phyloP scores from a whole-genome alignment of 1,139 yeast genomes.

The Scheffersomyces titani region DNA sequence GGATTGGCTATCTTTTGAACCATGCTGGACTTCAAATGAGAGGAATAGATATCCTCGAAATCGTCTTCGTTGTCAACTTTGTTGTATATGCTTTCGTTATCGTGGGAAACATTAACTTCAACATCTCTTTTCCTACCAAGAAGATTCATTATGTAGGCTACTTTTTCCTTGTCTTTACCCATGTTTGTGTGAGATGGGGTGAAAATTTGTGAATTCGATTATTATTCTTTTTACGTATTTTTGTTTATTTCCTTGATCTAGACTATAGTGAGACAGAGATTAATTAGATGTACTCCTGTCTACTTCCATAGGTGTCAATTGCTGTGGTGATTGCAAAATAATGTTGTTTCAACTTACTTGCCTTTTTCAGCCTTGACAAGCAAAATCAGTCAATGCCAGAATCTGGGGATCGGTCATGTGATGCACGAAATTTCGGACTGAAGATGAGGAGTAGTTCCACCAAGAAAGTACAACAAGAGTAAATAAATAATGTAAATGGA shows the following conservation, averaged over 20 bases:
- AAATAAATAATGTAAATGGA: no score
- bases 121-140: background rate
- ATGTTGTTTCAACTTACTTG: background rate
- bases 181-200: background rate
- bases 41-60: slow-evolving; percentile 3
- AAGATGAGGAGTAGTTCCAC: no score
- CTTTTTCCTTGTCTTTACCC: background rate
- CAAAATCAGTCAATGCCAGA: background rate
- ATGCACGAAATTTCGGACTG: background rate
- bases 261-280: slow-evolving; percentile 1
- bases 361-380: background rate
- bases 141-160: background rate
- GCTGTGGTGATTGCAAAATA: background rate
- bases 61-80: background rate
- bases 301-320: background rate
- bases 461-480: no score
- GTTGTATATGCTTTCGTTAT: background rate
- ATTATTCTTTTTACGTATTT: background rate
- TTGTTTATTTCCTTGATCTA: background rate
- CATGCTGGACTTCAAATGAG: slow-evolving; percentile 5
- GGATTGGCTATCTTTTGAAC: slow-evolving; percentile 3
- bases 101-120: background rate
- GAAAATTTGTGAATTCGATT: slow-evolving; percentile 4
- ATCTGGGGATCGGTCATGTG: background rate
- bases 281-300: slow-evolving; percentile 10